Evolutionary conservation across 179 eudicot species (phyloP).

Genomic region (Amaranthus tricolor): DNA sequence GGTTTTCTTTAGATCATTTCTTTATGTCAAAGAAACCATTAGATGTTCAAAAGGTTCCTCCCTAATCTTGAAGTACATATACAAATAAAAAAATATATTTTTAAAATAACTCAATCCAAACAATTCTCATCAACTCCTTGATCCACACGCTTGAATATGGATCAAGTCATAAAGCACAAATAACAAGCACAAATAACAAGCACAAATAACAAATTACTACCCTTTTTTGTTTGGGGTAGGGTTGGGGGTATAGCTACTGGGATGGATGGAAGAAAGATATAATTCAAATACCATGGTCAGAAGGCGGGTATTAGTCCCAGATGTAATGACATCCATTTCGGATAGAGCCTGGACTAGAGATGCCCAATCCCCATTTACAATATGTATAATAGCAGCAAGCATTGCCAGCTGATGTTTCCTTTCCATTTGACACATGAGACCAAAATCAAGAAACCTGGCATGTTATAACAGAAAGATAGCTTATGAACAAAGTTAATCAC

Average conservation of each 20-base stretch:
- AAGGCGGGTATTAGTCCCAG: constrained; percentile 69
- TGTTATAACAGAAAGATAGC: constrained; percentile 19
- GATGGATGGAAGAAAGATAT: neutral
- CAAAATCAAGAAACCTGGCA: constrained; percentile 89
- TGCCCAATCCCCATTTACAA: constrained; percentile 95
- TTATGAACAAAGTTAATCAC: neutral
- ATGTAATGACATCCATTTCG: constrained; percentile 79
- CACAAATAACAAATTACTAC: neutral
- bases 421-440: constrained; percentile 92
- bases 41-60: too few relatives aligned
- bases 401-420: constrained; percentile 92
- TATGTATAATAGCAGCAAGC: constrained; percentile 92
- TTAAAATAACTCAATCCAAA: too few relatives aligned
- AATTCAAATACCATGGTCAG: constrained; percentile 66
- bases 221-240: neutral
- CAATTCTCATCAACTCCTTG: too few relatives aligned
- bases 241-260: neutral
- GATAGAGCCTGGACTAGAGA: constrained; percentile 78
- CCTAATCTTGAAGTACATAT: too few relatives aligned
- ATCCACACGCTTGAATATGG: too few relatives aligned
- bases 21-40: too few relatives aligned
- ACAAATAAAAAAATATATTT: too few relatives aligned
- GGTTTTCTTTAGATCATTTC: too few relatives aligned
- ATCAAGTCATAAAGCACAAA: neutral
- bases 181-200: too few relatives aligned